Evolutionary conservation across 192 early-diverging fungal genomes (phyloP), one percentile per base, ranked within the genome.

Genomic region (Backusella westeae): DNA sequence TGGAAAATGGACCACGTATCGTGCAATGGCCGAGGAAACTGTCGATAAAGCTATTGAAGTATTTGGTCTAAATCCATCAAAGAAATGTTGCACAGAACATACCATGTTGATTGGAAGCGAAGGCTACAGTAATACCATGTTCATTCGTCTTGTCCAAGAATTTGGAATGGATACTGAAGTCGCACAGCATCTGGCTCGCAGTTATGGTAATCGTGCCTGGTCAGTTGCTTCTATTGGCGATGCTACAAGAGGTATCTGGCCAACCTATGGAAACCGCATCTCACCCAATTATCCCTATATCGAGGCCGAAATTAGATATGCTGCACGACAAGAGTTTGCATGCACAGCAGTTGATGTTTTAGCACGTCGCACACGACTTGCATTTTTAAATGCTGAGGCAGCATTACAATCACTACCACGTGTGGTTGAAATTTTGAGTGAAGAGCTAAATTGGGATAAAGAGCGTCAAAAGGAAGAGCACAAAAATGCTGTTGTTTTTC

Each of bases 1-100:
- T 76, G 97, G 97, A 73, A 99, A 99, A 80, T 99, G 97, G 97
- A 99, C 97, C 2, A 99, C 97, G 0, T 99, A 97, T 86, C 91
- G 97, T 73, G 91, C 93, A 73, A 99, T 99, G 97, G 96, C 97
- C 42, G 88, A 93, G 75, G 97, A 99, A 78, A 97, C 96, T 0
- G 87, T 99, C 73, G 96, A 99, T 83, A 81, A 83, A 74, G 97
- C 97, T 4, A 89, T 97, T 74, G 79, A 92, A 73, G 86, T 87
- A 52, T 95, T 94, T 78, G 84, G 77, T 5, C 86, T 98, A 32
- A 79, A 89, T 29, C 92, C 94, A 4, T 75, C 83, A 14, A 86
- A 90, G 32, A 89, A 84, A 14, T 97, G 95, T 85, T 85, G 89
- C 49, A 96, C 95, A 38, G 93, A 94, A 79, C 71, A 81, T 17